Conservation (phyloP, 1,139 yeast species). For the Lodderomyces metapsilosis region DNA sequence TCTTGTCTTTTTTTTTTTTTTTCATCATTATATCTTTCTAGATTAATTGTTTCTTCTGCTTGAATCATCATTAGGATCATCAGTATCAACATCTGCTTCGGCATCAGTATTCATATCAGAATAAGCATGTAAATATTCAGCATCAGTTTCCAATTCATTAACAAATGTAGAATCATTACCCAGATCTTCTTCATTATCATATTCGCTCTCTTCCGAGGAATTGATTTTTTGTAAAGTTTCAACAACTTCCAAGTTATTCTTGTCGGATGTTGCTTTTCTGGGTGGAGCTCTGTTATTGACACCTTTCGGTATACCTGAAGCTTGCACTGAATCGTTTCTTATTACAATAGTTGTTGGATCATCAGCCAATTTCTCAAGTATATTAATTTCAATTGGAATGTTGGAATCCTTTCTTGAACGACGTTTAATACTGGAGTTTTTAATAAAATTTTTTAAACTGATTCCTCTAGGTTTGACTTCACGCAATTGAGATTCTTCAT, state of each 20-base stretch:
- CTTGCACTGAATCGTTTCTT: neutral
- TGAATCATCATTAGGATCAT: slow-evolving; percentile 2
- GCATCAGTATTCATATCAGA: slow-evolving; percentile 3
- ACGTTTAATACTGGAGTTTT: slow-evolving; percentile 23
- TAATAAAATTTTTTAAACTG: slow-evolving; percentile 8
- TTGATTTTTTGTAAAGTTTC: neutral
- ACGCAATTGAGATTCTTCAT: slow-evolving; percentile 3
- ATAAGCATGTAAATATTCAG: slow-evolving; percentile 1
- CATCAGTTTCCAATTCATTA: slow-evolving; percentile 1
- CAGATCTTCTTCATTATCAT: neutral
- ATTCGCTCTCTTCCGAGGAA: slow-evolving; percentile 3
- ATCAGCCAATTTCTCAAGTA: slow-evolving; percentile 13
- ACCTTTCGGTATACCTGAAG: neutral
- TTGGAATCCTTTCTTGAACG: slow-evolving; percentile 59
- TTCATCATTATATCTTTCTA: too few relatives aligned
- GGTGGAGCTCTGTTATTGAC: slow-evolving; percentile 3
- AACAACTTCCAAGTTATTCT: neutral
- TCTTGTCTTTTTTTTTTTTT: too few relatives aligned
- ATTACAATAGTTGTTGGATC: slow-evolving; percentile 5
- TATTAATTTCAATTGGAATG: slow-evolving; percentile 25
- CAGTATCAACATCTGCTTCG: slow-evolving; percentile 3
- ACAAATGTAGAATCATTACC: slow-evolving; percentile 2
- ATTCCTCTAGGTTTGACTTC: slow-evolving; percentile 6
- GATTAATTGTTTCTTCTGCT: neutral
- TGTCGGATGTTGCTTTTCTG: neutral